phyloP scores from a whole-genome alignment of 495 filamentous ascomycete species.

The Hypoxylon intermedium region DNA sequence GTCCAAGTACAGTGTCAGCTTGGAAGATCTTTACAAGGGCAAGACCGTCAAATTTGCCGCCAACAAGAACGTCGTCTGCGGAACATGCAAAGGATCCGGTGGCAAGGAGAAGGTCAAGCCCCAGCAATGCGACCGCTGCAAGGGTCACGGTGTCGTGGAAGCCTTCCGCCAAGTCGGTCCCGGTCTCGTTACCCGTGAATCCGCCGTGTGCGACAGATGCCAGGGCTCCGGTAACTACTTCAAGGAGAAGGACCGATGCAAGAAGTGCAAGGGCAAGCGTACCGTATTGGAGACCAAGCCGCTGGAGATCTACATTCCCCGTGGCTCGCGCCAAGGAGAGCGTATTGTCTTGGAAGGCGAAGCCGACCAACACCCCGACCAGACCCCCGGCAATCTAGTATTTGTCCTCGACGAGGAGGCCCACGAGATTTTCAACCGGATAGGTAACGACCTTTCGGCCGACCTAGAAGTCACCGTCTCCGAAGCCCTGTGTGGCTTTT shows the following conservation, averaged over 20 bases:
- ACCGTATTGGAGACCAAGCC: constrained; percentile 86
- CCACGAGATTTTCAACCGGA: constrained; percentile 79
- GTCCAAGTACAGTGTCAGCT: constrained; percentile 83
- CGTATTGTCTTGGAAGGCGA: constrained; percentile 90
- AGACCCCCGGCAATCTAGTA: constrained; percentile 90
- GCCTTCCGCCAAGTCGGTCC: constrained; percentile 79
- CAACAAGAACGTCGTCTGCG: constrained; percentile 90
- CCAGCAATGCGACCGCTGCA: constrained; percentile 82
- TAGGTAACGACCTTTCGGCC: constrained; percentile 83
- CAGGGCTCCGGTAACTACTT: constrained; percentile 80
- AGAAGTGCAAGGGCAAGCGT: constrained; percentile 94
- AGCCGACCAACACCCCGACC: constrained; percentile 90
- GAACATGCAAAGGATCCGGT: constrained; percentile 83
- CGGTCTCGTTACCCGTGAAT: constrained; percentile 78
- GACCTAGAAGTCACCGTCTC: constrained; percentile 78
- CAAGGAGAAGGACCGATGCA: constrained; percentile 95
- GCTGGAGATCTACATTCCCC: constrained; percentile 93
- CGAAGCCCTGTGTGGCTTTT: constrained; percentile 88
- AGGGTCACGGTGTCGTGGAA: constrained; percentile 75
- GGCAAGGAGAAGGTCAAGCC: constrained; percentile 92
- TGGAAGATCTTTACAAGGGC: constrained; percentile 97
- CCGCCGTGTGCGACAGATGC: constrained; percentile 77
- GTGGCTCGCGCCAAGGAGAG: constrained; percentile 86
- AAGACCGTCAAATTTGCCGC: constrained; percentile 96
- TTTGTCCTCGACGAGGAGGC: constrained; percentile 84